Evolutionary conservation across 192 early-diverging fungal genomes (phyloP), one percentile per base, ranked within the genome.

Genomic region (Backusella westeae): DNA sequence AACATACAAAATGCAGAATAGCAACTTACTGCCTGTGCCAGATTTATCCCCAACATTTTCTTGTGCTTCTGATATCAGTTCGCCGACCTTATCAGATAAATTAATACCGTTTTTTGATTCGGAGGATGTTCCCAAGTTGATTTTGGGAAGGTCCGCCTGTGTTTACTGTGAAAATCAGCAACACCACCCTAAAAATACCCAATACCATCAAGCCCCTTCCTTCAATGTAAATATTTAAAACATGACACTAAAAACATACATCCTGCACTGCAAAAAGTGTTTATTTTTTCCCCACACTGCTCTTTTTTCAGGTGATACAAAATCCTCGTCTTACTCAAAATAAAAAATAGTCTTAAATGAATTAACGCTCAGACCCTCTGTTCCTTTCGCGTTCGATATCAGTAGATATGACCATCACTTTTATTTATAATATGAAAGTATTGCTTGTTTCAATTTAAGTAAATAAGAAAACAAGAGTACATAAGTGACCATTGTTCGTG

Each of bases 351-450:
- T 56, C 21, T 56, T 23, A 21, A 26, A 63, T 63, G 7, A 63
- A 63, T 63, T 63, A 63, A 29, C 56, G 56, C 56, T 63, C 56
- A 63, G 56, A 63, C 56, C 56, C n/a, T n/a, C 53, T 59, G 49
- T 38, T 38, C 36, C 49, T 52, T 52, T 6, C 1, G n/a, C 17
- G 49, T 6, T 52, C 5, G 2, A 19, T n/a, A 38, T 52, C 49
- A 21, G 15, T n/a, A 39, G 38, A 39, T 39, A 7, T n/a, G 49
- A n/a, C 21, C 19, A 53, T 53, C 6, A 17, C 32, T 32, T 32
- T 32, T 32, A 32, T 32, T 21, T 10, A 56, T 9, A 7, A 3
- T 23, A 56, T 8, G 8, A 56, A 21, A 23, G 2, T 9, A 8
- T 10, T 56, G 6, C 7, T 53, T 53, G n/a, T 53, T 53, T 5